Base-by-base conservation (phyloP, 2,329 filamentous ascomycete species). In the Penicillium hordei region DNA sequence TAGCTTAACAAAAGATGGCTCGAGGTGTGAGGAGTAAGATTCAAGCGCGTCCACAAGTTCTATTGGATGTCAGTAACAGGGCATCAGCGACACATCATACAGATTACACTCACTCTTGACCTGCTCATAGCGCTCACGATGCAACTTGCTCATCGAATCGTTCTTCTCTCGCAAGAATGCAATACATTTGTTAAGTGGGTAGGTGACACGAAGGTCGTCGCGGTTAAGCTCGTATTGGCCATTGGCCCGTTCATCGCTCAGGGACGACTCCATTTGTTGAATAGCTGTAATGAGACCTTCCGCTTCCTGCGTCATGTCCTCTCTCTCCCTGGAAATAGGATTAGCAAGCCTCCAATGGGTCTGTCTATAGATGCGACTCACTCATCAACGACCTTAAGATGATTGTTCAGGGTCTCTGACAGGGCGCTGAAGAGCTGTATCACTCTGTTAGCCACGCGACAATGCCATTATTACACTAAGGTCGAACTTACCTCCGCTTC, bases 21-120 rank as follows among this genome's bases (percentile, higher is more conserved):
- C 94, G 46, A 99, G 89, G 73, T 97, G 94, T 10, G 91, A 96
- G 1, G 94, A 96, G 74, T 97, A 99, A 5, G 93, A 97, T 72
- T 96, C 89, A 50, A 99, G 87, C 4, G 93, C 93, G 76, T 95
- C 87, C 25, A 92, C 92, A 63, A 99, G 89, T 81, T 97, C 91
- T 95, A 66, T 17, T n/a, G 1, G 23, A 3, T 17, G 60, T 77
- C 57, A 76, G 72, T 50, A 52, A 13, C 39, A 1, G 17, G n/a
- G 21, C 23, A 21, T 17, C 39, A 27, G 21, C 39, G 31, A 52
- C 23, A 13, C 40, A 23, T 27, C 7, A 25, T 21, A 13, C 19
- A 10, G 9, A 13, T 0, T 7, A 21, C n/a, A 76, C 89, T 68
- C 79, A 95, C 91, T 97, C 77, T 91, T 93, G 59, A 97, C 91